Evolutionary conservation across 495 filamentous ascomycete species (phyloP), one percentile per base, ranked within the genome.

Genomic region (Xylaria acuta): DNA sequence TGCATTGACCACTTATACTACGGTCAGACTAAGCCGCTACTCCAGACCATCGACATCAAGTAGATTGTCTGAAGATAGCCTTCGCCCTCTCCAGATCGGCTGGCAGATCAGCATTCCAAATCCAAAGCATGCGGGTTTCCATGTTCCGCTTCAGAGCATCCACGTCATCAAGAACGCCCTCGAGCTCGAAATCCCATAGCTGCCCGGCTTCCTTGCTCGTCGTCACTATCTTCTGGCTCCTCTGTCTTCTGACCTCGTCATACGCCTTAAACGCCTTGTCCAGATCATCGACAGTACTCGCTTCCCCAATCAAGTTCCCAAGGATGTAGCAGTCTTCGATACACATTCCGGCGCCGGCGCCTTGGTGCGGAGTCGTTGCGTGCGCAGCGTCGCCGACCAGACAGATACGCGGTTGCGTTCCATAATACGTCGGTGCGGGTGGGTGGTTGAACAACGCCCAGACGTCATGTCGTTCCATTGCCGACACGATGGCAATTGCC

Each of bases 331-430:
- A 87, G 79, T 93, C 91, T 75, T 93, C 91, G 41, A 93, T 87
- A 3, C 89, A 88, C 80, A 90, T 87, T 0, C 91, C 90, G 0
- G 90, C 90, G 0, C 91, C 91, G 1, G 90, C 84, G 11, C 90
- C 91, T 73, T 92, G 90, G 74, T 92, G 90, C 0, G 91, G 92
- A 3, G 90, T 92, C 0, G 86, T 86, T 0, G 91, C 90, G 72
- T 93, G 92, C 0, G 91, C 91, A 0, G 91, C 91, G 73, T 93
- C 91, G 1, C 92, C 91, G 0, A 92, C 79, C 2, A 93, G 81
- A 7, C 86, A 87, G 0, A 93, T 74, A 0, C 84, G 82, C 5
- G 75, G 76, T 16, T 45, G 54, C 12, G 65, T 59, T 2, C 85
- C 86, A 40, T 85, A 85, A 66, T 80, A 82, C 70, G 87, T 93